These are phyloP conservation scores for Radiomyces spectabilis DNA, from an alignment of 192 early-diverging fungal genomes.

Conservation along the genomic window DNA sequence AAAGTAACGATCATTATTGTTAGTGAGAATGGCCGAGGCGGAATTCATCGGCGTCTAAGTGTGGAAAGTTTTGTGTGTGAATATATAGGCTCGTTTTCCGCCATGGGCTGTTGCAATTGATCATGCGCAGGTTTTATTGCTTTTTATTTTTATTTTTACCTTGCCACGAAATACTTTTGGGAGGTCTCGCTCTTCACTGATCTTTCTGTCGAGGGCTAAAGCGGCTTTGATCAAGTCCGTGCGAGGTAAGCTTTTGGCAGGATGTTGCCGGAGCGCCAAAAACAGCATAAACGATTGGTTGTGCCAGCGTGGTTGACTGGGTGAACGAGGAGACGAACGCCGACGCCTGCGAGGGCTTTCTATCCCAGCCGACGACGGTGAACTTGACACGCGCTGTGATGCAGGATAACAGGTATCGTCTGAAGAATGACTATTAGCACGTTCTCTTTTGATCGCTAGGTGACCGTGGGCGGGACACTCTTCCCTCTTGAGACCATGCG, in stretches of 20 bases:
- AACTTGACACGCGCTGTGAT: neutral
- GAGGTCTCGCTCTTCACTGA: constrained; percentile 59
- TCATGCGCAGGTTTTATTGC: no score
- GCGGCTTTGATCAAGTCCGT: constrained; percentile 68
- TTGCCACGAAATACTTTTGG: constrained; percentile 81
- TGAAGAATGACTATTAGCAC: no score
- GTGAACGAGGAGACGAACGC: neutral
- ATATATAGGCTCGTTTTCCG: no score
- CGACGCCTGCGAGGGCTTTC: neutral
- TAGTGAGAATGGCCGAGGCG: constrained; percentile 68
- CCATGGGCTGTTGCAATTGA: no score
- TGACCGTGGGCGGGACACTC: no score
- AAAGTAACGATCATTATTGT: constrained; percentile 71
- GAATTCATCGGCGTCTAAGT: constrained; percentile 76
- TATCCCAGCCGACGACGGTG: neutral
- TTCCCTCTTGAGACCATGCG: no score
- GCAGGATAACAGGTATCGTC: neutral
- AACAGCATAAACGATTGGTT: constrained; percentile 83
- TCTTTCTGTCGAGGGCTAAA: constrained; percentile 69
- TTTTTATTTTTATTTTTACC: constrained; percentile 33
- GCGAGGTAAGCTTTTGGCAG: constrained; percentile 58
- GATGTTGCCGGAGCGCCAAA: constrained; percentile 62
- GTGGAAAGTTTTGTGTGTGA: neutral
- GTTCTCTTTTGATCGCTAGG: no score
- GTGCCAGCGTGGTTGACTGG: constrained; percentile 68